Evolutionary conservation across 2,329 filamentous ascomycete genomes (phyloP).

Genomic region (Lachnellula occidentalis): DNA sequence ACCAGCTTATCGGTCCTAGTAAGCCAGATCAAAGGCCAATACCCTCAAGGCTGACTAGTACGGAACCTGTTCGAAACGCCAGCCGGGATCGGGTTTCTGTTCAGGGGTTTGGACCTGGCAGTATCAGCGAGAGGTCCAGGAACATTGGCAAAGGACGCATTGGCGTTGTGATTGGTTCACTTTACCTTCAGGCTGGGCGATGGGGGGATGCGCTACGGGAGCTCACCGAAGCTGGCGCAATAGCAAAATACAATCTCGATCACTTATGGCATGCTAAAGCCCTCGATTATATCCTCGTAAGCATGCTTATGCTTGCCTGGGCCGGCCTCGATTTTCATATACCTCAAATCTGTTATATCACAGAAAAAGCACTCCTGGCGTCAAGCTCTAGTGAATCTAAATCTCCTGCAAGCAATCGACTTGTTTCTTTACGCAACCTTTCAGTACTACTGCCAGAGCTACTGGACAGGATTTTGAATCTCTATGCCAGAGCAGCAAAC

Average conservation of each 20-base stretch:
- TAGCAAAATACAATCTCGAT: slow-evolving; percentile 75
- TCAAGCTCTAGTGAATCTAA: slow-evolving; percentile 19
- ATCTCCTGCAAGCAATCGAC: slow-evolving; percentile 30
- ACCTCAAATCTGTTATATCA: slow-evolving; percentile 45
- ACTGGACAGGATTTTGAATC: slow-evolving; percentile 65
- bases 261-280: slow-evolving; percentile 98
- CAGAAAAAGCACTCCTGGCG: slow-evolving; percentile 28
- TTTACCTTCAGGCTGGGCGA: slow-evolving; percentile 83
- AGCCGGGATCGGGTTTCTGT: slow-evolving; percentile 52
- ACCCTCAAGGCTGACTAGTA: slow-evolving; percentile 18
- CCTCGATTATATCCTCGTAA: slow-evolving; percentile 79
- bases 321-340: slow-evolving; percentile 76
- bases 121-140: slow-evolving; percentile 69
- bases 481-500: slow-evolving; percentile 63
- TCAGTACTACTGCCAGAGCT: slow-evolving; percentile 64
- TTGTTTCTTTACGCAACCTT: slow-evolving; percentile 43
- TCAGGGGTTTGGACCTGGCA: slow-evolving; percentile 66
- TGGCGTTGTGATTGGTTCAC: slow-evolving; percentile 72
- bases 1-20: slow-evolving; percentile 22
- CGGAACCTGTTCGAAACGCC: slow-evolving; percentile 18
- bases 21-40: slow-evolving; percentile 12
- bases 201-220: slow-evolving; percentile 87
- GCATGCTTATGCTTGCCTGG: slow-evolving; percentile 80
- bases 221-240: slow-evolving; percentile 71
- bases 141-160: slow-evolving; percentile 76